Conservation (phyloP, 768 basidiomycete genomes). For the Kwoniella dejecticola region DNA sequence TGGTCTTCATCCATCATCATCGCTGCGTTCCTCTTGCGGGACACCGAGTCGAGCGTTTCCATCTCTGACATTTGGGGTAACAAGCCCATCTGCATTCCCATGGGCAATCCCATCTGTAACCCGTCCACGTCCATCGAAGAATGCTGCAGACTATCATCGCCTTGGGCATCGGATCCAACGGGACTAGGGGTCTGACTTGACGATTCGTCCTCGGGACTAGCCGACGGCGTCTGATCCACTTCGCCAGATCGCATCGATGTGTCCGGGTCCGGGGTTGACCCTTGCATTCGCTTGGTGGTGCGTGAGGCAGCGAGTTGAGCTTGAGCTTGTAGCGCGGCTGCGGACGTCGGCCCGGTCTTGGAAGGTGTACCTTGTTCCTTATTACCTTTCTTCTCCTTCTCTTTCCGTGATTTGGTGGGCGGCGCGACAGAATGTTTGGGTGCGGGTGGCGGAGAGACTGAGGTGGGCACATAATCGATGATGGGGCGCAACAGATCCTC, state of each 20-base stretch:
- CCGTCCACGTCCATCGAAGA: slow-evolving; percentile 37
- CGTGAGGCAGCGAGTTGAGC: slow-evolving; percentile 30
- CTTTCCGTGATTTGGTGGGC: slow-evolving; percentile 57
- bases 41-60: slow-evolving; percentile 22
- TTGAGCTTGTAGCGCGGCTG: slow-evolving; percentile 47
- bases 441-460: slow-evolving; percentile 79
- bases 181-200: slow-evolving; percentile 42
- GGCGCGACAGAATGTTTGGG: slow-evolving; percentile 91
- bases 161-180: slow-evolving; percentile 15
- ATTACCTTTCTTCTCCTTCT: slow-evolving; percentile 36
- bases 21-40: slow-evolving; percentile 37
- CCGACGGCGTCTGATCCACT: slow-evolving; percentile 33
- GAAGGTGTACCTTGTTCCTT: slow-evolving; percentile 39
- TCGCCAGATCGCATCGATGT: slow-evolving; percentile 24
- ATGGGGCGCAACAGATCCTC: slow-evolving; percentile 83
- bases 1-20: slow-evolving; percentile 41
- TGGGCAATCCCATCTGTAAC: slow-evolving; percentile 10
- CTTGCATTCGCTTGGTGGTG: slow-evolving; percentile 8
- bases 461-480: slow-evolving; percentile 86
- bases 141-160: slow-evolving; percentile 9
- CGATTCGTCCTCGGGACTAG: slow-evolving; percentile 37
- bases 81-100: slow-evolving; percentile 22
- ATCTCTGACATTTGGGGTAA: slow-evolving; percentile 8
- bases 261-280: slow-evolving; percentile 41
- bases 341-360: slow-evolving; percentile 42